phyloP scores from a whole-genome alignment of 108 stramenopile species.

The Fistulifera pelliculosa region DNA sequence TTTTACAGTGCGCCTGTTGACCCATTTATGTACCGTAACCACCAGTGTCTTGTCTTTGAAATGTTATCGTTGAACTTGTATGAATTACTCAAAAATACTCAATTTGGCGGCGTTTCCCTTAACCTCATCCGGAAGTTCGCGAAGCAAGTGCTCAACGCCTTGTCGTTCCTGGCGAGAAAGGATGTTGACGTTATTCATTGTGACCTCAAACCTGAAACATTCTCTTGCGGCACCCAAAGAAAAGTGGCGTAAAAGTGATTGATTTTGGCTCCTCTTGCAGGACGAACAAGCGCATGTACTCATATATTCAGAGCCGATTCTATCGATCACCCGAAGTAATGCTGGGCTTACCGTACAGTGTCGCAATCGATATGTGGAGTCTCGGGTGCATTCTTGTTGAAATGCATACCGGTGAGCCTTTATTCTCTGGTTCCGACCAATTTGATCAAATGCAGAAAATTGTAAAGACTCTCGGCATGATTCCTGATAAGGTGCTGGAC shows the following conservation, averaged over 20 bases:
- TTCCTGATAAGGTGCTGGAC: conserved; percentile 70
- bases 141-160: conserved; percentile 89
- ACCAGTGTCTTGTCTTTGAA: conserved; percentile 96
- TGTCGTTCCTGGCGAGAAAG: conserved; percentile 78
- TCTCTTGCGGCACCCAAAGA: conserved; percentile 86
- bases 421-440: conserved; percentile 95
- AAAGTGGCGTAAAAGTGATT: conserved; percentile 95
- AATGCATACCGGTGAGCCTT: conserved; percentile 97
- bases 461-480: conserved; percentile 90
- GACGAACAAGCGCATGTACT: conserved; percentile 86
- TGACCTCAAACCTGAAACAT: conserved; percentile 99
- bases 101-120: conserved; percentile 93
- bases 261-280: conserved; percentile 96
- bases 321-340: conserved; percentile 98
- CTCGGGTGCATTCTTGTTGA: conserved; percentile 98
- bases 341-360: conserved; percentile 89
- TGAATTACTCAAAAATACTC: conserved; percentile 93
- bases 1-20: conserved; percentile 72
- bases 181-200: conserved; percentile 97
- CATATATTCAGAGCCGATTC: conserved; percentile 98
- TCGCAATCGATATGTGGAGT: conserved; percentile 99
- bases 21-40: conserved; percentile 85
- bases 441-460: conserved; percentile 96
- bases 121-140: conserved; percentile 96
- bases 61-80: conserved; percentile 97